Conservation (phyloP, 2,329 filamentous ascomycete species). For the Claviceps spartinae region DNA sequence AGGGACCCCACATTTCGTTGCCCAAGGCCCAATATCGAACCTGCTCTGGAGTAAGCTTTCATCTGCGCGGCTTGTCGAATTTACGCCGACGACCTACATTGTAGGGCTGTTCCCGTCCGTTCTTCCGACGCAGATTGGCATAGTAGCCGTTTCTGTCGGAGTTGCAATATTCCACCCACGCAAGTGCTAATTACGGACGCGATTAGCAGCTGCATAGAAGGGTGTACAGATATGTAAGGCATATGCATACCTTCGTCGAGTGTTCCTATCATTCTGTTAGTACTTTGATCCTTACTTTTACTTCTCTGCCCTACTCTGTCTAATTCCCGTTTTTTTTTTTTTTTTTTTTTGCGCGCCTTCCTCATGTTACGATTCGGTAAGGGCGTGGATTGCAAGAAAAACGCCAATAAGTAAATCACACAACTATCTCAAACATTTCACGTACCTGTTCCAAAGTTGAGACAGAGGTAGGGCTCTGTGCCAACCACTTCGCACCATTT, state of each 20-base stretch:
- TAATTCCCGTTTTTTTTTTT: background rate
- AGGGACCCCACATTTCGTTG: background rate
- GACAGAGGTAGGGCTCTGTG: background rate
- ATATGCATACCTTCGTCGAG: background rate
- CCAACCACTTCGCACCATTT: background rate
- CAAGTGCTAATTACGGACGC: background rate
- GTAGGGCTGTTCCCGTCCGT: background rate
- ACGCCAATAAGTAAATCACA: background rate
- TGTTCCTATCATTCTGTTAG: background rate
- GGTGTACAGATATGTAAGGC: background rate
- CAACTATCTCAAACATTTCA: background rate
- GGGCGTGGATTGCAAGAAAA: background rate
- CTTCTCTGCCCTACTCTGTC: background rate
- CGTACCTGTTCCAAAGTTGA: background rate
- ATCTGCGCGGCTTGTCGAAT: background rate
- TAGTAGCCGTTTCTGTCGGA: background rate
- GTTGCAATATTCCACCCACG: background rate
- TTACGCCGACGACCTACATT: background rate
- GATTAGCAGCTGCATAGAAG: background rate
- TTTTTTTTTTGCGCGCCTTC: background rate
- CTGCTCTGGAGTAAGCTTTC: background rate
- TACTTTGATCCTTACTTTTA: background rate
- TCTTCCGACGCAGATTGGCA: background rate
- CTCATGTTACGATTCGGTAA: background rate
- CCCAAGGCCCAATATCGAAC: background rate